A percentile compares a stretch with the other conserved stretches of the same genome.
phyloP scores from a whole-genome alignment of 306 rosid species.

The Dryas alaskensis region DNA sequence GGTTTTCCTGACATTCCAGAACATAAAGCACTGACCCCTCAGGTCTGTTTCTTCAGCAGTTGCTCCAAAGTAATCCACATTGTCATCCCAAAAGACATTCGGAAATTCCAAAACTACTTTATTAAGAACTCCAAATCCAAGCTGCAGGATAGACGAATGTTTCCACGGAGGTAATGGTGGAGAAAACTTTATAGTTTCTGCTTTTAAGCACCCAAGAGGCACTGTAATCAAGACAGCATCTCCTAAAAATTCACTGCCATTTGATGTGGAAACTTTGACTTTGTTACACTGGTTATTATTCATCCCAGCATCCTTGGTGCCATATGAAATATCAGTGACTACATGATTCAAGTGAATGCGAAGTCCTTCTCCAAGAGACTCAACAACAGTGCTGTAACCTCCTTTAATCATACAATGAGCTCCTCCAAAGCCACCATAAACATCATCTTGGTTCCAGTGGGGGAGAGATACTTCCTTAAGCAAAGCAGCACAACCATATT shows the following conservation, averaged over 20 bases:
- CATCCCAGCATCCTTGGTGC: slow-evolving; percentile 40
- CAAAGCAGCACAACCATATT: slow-evolving; percentile 96
- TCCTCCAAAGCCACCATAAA: slow-evolving; percentile 99
- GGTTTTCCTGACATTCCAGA: slow-evolving; percentile 95
- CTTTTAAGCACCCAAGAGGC: slow-evolving; percentile 97
- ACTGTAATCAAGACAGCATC: slow-evolving; percentile 92
- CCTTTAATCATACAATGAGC: slow-evolving; percentile 99
- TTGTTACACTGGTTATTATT: slow-evolving; percentile 31
- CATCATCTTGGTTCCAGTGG: slow-evolving; percentile 98
- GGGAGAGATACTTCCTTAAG: slow-evolving; percentile 97
- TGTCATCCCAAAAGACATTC: slow-evolving; percentile 92
- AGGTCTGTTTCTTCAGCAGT: slow-evolving; percentile 82
- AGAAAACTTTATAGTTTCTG: slow-evolving; percentile 77
- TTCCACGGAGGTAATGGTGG: slow-evolving; percentile 96
- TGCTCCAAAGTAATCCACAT: slow-evolving; percentile 98
- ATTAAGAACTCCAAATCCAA: slow-evolving; percentile 96
- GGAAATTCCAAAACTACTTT: slow-evolving; percentile 94
- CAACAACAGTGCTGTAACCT: slow-evolving; percentile 85
- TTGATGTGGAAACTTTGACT: slow-evolving; percentile 76
- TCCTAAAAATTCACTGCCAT: slow-evolving; percentile 69
- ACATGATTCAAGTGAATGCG: slow-evolving; percentile 63
- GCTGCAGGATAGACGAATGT: slow-evolving; percentile 75
- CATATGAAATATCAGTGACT: slow-evolving; percentile 77
- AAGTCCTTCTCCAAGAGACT: slow-evolving; percentile 91
- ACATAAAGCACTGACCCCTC: slow-evolving; percentile 98